Evolutionary conservation across 2,329 filamentous ascomycete species (phyloP), one percentile per base, ranked within the genome.

Genomic region (Aotearoamyces nothofagi): DNA sequence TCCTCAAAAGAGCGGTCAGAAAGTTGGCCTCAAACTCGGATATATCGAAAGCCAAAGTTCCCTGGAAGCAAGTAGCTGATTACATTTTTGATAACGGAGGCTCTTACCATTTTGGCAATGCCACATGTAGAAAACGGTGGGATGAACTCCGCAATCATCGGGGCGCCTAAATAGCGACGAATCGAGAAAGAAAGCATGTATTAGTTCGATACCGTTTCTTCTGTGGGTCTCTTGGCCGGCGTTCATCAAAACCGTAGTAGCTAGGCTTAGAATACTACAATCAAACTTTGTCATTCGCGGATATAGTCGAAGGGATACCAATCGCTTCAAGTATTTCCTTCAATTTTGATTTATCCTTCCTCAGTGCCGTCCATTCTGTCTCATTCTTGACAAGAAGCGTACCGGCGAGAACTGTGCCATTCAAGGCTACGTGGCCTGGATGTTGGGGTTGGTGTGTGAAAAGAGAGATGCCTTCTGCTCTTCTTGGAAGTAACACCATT

Each of bases 331-430:
- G 36, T 4, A 66, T 44, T 28, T 46, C 39, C n/a, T 40, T 30
- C 22, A 68, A 39, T 40, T 52, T 52, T 14, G 50, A 45, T 22
- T 61, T 50, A n/a, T 48, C 47, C 6, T 39, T 37, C 31, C 53
- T 51, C 28, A 77, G 38, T 1, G 56, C 58, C 33, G 69, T 53
- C 67, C 68, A 75, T 47, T 74, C 69, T 3, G 45, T 50, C 40
- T 66, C 50, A 15, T 46, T 68, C 52, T 74, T 76, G 10, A 76
- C 70, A 30, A 77, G 50, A 15, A 69, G 65, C 7, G 70, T 76
- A 5, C 71, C 71, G 7, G 69, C 71, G 36, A 76, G 46, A n/a
- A 76, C 48, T 0, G 71, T 75, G 3, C 71, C 71, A 30, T 77
- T 76, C 17, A 76, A 49, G 11, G 63, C 52, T 17, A 72, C 33